These are phyloP conservation scores for Globisporangium yorkense DNA, from an alignment of 352 stramenopile species.

Conservation along the genomic window DNA sequence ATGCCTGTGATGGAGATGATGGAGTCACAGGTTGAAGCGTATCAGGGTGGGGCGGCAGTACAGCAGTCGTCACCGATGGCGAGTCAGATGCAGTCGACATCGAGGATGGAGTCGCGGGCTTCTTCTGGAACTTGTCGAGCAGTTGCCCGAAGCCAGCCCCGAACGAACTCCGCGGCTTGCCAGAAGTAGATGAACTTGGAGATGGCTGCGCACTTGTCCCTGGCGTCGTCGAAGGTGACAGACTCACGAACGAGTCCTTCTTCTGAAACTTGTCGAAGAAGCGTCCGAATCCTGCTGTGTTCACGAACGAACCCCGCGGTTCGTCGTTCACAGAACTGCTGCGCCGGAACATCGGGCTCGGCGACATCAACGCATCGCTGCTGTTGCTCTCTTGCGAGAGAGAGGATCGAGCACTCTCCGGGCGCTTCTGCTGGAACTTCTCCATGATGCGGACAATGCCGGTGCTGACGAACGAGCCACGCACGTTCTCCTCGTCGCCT, in stretches of 20 bases:
- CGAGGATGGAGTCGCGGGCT: background rate
- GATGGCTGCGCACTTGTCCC: constrained; percentile 4
- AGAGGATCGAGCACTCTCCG: background rate
- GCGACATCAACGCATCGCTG: background rate
- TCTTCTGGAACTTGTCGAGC: constrained; percentile 10
- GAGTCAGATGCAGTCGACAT: background rate
- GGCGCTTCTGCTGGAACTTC: constrained; percentile 2
- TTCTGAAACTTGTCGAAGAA: constrained; percentile 19
- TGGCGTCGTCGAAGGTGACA: background rate
- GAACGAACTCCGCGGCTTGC: background rate
- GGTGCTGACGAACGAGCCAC: constrained; percentile 1
- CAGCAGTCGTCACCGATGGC: background rate
- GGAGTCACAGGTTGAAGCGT: background rate
- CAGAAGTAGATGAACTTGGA: background rate
- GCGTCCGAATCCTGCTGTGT: constrained; percentile 1
- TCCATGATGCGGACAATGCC: constrained; percentile 6
- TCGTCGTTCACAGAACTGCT: constrained; percentile 15
- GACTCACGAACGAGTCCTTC: constrained; percentile 3
- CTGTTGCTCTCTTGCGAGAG: background rate
- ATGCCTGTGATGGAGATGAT: background rate
- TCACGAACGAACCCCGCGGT: constrained; percentile 8
- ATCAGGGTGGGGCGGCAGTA: background rate
- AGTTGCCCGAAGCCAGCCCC: constrained; percentile 2
- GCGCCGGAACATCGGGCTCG: background rate
- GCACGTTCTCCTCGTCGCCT: background rate